Base-by-base conservation (phyloP, 176 grass and related monocot genomes). In the Raddia guianensis region DNA sequence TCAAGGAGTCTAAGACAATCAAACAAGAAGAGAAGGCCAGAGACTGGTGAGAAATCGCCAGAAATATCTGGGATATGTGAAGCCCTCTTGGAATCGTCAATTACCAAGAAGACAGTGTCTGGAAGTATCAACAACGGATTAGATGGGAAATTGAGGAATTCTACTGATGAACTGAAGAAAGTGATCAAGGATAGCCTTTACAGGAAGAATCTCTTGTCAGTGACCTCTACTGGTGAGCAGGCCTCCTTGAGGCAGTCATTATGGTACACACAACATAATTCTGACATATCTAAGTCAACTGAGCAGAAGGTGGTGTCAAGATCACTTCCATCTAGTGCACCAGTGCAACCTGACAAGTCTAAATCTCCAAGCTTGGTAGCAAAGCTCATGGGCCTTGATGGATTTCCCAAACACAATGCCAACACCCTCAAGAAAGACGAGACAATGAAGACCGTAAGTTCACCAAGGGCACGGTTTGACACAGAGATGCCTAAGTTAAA, bases 381-480 rank as follows among this genome's bases (percentile, higher is more conserved):
- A 40, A 98, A 89, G 84, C 91, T 98, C 73, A 98, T 98, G 95
- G 95, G 92, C 63, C 84, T 98, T 73, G 87, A 90, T 69, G 87
- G 89, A 66, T 60, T 75, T 66, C 88, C 90, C 56, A 19, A 44
- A 56, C 82, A 84, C 15, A 82, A 75, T 52, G 65, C 14, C 73
- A 69, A 63, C 64, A 45, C 62, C 8, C 12, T 68, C n/a, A 51
- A 69, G 80, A 92, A 84, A 84, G 90, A 89, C 0, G 83, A 86
- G 66, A 83, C 54, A 11, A 79, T 60, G 47, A 92, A 86, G 60
- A 80, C 40, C 21, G 72, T 89, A 10, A 87, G 45, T 63, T 90
- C 84, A 43, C 82, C 80, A 21, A 90, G 90, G 72, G 89, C 83
- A 46, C 15, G 65, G 69, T 89, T 92, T 70, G 87, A 98, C 88